These are phyloP conservation scores for Tilletia setariae DNA, from an alignment of 1,284 basidiomycete genomes.

Conservation along the genomic window DNA sequence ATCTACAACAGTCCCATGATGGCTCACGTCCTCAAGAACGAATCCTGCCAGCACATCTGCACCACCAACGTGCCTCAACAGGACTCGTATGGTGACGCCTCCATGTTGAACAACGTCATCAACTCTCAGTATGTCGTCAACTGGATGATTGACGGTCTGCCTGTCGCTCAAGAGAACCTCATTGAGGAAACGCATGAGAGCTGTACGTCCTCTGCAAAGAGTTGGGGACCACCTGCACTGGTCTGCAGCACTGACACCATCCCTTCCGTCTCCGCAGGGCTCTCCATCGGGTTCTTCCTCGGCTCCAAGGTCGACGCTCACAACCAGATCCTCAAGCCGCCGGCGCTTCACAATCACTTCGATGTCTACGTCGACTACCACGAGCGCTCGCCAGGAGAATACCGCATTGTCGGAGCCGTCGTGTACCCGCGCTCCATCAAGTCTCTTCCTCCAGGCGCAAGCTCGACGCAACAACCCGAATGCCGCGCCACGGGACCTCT, in stretches of 20 bases:
- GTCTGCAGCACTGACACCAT: neutral
- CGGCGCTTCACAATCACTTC: constrained; percentile 51
- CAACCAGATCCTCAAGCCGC: constrained; percentile 40
- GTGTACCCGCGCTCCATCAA: constrained; percentile 43
- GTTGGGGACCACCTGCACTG: too few relatives aligned
- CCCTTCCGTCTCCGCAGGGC: constrained; percentile 60
- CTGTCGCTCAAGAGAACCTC: constrained; percentile 76
- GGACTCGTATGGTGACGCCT: constrained; percentile 61
- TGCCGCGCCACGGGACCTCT: constrained; percentile 35
- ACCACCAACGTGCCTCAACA: constrained; percentile 61
- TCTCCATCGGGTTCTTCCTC: constrained; percentile 55
- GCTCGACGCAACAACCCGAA: constrained; percentile 24
- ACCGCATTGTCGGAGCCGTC: constrained; percentile 49
- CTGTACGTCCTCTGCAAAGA: constrained; percentile 9
- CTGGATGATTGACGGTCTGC: constrained; percentile 90
- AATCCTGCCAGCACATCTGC: constrained; percentile 76
- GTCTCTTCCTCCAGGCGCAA: constrained; percentile 24
- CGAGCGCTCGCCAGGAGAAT: constrained; percentile 42
- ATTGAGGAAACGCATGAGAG: constrained; percentile 70
- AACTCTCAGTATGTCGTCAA: constrained; percentile 89
- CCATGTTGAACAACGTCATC: constrained; percentile 87
- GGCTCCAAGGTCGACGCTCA: constrained; percentile 43
- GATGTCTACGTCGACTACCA: constrained; percentile 52
- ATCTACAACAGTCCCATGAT: constrained; percentile 88
- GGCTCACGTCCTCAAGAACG: constrained; percentile 70